Evolutionary conservation across 176 grass and related monocot species (phyloP).

Genomic region (Ensete ventricosum): DNA sequence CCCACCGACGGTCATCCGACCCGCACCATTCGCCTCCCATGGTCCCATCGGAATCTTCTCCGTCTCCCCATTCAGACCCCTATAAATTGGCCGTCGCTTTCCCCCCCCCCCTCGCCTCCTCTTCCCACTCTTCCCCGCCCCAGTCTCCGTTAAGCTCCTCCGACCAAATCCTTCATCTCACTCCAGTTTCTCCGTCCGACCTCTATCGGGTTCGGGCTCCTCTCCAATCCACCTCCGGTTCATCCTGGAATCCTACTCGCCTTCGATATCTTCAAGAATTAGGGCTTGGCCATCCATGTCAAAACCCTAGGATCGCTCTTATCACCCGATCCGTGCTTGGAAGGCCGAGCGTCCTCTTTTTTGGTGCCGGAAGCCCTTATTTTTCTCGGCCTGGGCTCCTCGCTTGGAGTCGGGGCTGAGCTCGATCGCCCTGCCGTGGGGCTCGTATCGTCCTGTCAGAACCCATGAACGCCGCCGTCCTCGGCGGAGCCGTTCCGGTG

Average conservation of each 20-base stretch:
- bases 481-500: neutral
- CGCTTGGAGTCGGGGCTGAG: too few relatives aligned
- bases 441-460: too few relatives aligned
- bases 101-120: too few relatives aligned
- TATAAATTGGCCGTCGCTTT: too few relatives aligned
- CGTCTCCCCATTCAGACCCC: too few relatives aligned
- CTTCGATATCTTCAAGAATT: neutral
- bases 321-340: neutral
- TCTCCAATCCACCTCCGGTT: neutral
- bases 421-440: neutral
- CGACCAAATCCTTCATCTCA: too few relatives aligned
- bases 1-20: neutral
- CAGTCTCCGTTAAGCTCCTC: neutral
- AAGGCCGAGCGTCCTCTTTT: neutral
- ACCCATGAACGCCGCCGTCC: neutral
- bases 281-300: neutral
- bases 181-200: neutral
- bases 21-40: neutral
- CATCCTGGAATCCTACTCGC: neutral
- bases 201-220: neutral
- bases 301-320: neutral
- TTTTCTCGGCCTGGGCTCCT: neutral
- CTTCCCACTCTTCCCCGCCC: neutral
- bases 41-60: too few relatives aligned
- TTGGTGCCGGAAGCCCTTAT: neutral